Conservation (phyloP, 202 grass and related monocot genomes). For the Setaria italica region DNA sequence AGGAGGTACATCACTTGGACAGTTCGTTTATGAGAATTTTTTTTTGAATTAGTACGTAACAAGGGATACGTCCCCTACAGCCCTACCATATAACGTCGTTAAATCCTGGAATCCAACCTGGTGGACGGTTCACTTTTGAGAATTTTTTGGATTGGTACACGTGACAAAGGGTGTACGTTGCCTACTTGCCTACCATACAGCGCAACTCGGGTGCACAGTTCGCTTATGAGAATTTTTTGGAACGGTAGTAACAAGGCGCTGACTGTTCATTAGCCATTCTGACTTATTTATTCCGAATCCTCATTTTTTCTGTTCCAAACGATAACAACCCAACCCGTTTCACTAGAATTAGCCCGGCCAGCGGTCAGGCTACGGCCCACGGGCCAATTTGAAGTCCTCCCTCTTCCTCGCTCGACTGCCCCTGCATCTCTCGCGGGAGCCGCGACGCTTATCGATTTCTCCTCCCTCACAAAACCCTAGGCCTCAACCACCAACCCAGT, state of each 20-base stretch:
- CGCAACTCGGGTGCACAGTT: too few species aligned
- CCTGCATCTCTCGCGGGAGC: background rate
- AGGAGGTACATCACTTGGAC: too few species aligned
- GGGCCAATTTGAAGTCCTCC: background rate
- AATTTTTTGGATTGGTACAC: too few species aligned
- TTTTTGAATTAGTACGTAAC: background rate
- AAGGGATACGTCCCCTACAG: too few species aligned
- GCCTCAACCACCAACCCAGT: slow-evolving; percentile 5
- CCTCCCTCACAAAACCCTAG: slow-evolving; percentile 55
- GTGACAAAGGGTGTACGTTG: too few species aligned
- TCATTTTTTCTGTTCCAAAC: rapidly evolving
- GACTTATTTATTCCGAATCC: too few species aligned
- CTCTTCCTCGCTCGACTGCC: background rate
- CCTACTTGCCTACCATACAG: too few species aligned
- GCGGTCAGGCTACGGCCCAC: background rate
- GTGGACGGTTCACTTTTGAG: too few species aligned
- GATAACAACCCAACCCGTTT: background rate
- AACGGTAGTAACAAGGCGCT: background rate
- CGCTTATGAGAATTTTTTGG: too few species aligned
- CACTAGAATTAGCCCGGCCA: background rate
- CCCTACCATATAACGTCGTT: too few species aligned
- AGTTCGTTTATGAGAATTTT: too few species aligned
- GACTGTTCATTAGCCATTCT: background rate
- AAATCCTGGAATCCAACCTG: too few species aligned
- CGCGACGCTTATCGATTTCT: slow-evolving; percentile 25